Evolutionary conservation across 768 basidiomycete genomes (phyloP), one percentile per base, ranked within the genome.

Genomic region (Suillus subaureus): DNA sequence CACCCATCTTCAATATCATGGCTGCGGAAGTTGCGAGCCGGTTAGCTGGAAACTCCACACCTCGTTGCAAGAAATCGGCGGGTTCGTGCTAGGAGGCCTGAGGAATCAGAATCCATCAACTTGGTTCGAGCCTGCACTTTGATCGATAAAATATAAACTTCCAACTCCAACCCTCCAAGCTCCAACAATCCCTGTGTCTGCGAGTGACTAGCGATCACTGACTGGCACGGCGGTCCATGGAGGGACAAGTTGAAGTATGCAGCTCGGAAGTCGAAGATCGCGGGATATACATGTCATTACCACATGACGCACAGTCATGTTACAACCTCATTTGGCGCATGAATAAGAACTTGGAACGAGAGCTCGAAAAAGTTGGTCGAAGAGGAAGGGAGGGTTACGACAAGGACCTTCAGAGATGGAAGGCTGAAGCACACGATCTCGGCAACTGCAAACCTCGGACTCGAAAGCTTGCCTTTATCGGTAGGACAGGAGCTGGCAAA

Each of bases 401-500:
- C 54, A 55, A 55, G 33, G 54, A 35, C 21, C 31, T 55, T 6
- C 54, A 21, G 21, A 31, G 54, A 13, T 33, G 54, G 54, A 55
- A 55, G 6, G 11, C 33, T 1, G 21, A 35, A 33, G 54, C 54
- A 13, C 21, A 55, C 1, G 21, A 55, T 6, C 54, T 55, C 21
- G 12, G 33, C 54, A 55, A 35, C 31, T 33, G 54, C 21, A 33
- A n/a, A 35, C 54, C 54, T n/a, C 33, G 31, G 1, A n/a, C 31
- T 0, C 13, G 31, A 21, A 55, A 55, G 6, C 21, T 55, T 2
- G 31, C 54, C 1, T 55, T 55, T n/a, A 35, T 55, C 1, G 54
- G 54, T 6, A 55, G 54, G 54, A 55, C 54, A 7, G 54, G 54
- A n/a, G 54, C 54, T 6, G 54, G 54, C 6, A 55, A 55, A 35